Evolutionary conservation across 768 basidiomycete species (phyloP), one percentile per base, ranked within the genome.

Genomic region (Lactarius indigo): DNA sequence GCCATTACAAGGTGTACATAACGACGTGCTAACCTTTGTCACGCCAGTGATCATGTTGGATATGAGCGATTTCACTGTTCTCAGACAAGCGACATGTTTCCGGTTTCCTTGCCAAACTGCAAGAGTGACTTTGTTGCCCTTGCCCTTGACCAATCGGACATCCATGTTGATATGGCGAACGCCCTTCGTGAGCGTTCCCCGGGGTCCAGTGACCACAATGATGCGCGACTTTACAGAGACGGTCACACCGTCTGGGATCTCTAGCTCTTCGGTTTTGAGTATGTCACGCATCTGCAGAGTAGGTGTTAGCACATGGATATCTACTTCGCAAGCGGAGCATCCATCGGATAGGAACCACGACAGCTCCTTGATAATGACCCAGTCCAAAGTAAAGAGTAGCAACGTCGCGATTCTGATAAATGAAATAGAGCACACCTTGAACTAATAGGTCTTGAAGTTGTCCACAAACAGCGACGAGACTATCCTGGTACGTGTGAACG

Each of bases 21-120:
- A 26, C 41, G 33, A 26, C 44, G 28, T 8, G 74, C 79, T 65
- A 67, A 89, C 94, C 87, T 96, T 94, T 59, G 94, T 98, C 69
- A 99, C 97, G 70, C 97, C 97, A 70, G 81, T 94, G 77, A 98
- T 85, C 95, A 99, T 94, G 85, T 99, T 99, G 79, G 86, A 87
- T 74, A 99, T 96, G 74, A 96, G 77, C 72, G 90, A 95, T 79
- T 88, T 90, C 80, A 99, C 93, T 42, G 97, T 99, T 72, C 96
- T 88, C 71, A 99, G 82, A 84, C 96, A 98, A 64, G 97, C 97
- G 74, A 98, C 92, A 77, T 99, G 97, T 83, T 99, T 99, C 76
- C 97, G 89, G 70, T 88, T 91, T 69, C 93, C 97, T 80, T 98
- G 94, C 97, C 97, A 99, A 67, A 99, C 92, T 67, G 94, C 92